These are phyloP conservation scores for Termitomyces sp. DNA, from an alignment of 1,284 basidiomycete species.

Conservation along the genomic window DNA sequence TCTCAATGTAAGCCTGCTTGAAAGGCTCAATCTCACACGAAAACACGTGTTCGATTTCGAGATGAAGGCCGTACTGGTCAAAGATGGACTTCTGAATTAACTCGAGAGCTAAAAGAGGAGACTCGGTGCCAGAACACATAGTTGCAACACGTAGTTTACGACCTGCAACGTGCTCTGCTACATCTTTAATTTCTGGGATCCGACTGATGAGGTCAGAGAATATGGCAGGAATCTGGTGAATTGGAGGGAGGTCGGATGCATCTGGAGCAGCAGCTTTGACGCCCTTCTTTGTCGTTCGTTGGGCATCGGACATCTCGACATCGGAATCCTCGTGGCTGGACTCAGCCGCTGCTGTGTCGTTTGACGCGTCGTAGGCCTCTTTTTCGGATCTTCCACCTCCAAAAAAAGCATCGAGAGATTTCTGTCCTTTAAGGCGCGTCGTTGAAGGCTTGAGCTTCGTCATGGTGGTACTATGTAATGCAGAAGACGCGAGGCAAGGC, in stretches of 20 bases:
- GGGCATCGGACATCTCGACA: constrained; percentile 37
- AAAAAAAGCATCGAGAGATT: constrained; percentile 54
- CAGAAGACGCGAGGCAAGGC: constrained; percentile 8
- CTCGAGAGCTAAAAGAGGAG: constrained; percentile 85
- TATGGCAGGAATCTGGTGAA: constrained; percentile 78
- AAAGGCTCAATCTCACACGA: constrained; percentile 98
- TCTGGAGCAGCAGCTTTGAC: constrained; percentile 44
- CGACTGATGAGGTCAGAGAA: constrained; percentile 79
- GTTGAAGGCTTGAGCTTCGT: constrained; percentile 35
- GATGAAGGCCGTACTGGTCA: constrained; percentile 59
- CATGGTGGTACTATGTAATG: constrained; percentile 32
- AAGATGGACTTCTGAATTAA: constrained; percentile 75
- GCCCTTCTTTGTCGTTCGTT: constrained; percentile 27
- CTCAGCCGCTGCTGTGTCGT: constrained; percentile 23
- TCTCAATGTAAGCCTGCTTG: constrained; percentile 97
- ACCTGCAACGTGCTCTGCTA: constrained; percentile 70
- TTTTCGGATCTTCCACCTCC: constrained; percentile 23
- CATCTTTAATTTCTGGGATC: constrained; percentile 62
- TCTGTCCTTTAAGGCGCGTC: constrained; percentile 39
- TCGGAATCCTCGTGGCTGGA: constrained; percentile 22
- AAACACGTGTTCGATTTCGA: constrained; percentile 89
- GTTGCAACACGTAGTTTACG: constrained; percentile 90
- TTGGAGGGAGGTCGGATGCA: constrained; percentile 70
- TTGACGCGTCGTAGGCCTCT: constrained; percentile 24
- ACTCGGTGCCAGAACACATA: constrained; percentile 97